Base-by-base conservation (phyloP, 2,329 filamentous ascomycete genomes). In the Cladophialophora chaetospira region DNA sequence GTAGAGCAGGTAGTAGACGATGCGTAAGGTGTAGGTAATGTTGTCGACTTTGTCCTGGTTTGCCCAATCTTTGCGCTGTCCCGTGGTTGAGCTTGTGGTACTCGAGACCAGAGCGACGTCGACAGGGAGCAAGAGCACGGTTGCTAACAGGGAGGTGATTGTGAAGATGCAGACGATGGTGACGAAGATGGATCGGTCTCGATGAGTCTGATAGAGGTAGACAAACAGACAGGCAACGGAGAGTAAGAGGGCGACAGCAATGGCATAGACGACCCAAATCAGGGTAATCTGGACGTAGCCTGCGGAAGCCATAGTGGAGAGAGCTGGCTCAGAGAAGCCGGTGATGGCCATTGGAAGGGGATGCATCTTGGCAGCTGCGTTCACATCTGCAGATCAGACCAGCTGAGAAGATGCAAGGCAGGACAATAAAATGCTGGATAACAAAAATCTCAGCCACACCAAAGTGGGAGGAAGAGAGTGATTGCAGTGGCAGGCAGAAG, bases 81-180 rank as follows among this genome's bases (percentile, higher is more conserved):
- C 94, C 29, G 88, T 79, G 46, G 85, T 82, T 4, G 87, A 82
- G 53, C 86, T 86, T 11, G 86, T 88, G 0, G 94, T 99, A 5
- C 91, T 91, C 1, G 93, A 97, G 45, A 97, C 88, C 65, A 99
- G 83, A 9, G 94, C 94, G 65, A 97, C 91, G 72, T 99, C 94
- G 72, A 97, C 93, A 21, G 94, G 94, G 25, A 97, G 84, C 19
- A 99, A 83, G 29, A 99, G 83, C 25, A 97, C 87, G 1, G 94
- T 99, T 11, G 94, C 94, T 53, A 99, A 85, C 26, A 99, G 83
- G 6, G 89, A 83, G 8, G 92, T 91, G 43, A 96, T 81, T 53
- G 91, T 94, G 73, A 97, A 77, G 66, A 96, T 91, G 71, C 90
- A 90, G 66, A 97, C 88, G 51, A 85, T 79, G 58, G 87, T 96